phyloP scores from a whole-genome alignment of 1,139 yeast species.

The Kluyveromyces sp. region DNA sequence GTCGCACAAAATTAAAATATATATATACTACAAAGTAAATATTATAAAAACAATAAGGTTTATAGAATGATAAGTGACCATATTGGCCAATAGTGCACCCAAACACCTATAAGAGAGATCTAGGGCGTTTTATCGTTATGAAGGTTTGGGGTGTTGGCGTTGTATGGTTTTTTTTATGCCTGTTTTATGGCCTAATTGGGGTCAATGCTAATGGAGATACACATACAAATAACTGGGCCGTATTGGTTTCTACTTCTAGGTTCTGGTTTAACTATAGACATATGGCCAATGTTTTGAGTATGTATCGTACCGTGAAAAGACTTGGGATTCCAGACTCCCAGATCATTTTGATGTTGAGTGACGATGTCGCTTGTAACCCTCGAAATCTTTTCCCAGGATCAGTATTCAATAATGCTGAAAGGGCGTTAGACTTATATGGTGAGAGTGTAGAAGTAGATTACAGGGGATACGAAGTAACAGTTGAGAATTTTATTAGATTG shows the following conservation, averaged over 20 bases:
- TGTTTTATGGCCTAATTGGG: neutral
- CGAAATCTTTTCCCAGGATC: constrained; percentile 94
- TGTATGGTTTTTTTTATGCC: neutral
- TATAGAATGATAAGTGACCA: too few relatives aligned
- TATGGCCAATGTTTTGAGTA: constrained; percentile 91
- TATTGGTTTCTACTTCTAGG: constrained; percentile 86
- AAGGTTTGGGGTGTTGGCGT: neutral
- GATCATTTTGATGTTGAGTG: constrained; percentile 90
- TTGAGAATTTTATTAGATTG: constrained; percentile 83
- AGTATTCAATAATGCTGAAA: constrained; percentile 88
- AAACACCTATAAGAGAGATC: neutral
- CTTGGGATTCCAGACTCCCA: constrained; percentile 97
- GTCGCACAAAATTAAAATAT: neutral
- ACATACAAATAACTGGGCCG: constrained; percentile 91
- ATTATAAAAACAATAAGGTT: too few relatives aligned
- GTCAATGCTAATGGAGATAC: constrained; percentile 10
- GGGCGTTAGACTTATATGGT: constrained; percentile 90
- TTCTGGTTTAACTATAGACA: constrained; percentile 98
- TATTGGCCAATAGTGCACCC: neutral
- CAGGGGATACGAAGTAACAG: constrained; percentile 96
- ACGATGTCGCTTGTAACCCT: constrained; percentile 95
- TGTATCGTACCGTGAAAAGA: constrained; percentile 91
- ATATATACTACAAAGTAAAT: neutral
- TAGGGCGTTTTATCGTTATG: neutral
- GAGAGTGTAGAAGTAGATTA: constrained; percentile 94